Percentiles rank a stretch among this genome's conserved stretches.
These are phyloP conservation scores for Capronia coronata DNA, from an alignment of 2,329 filamentous ascomycete species.

Conservation along the genomic window DNA sequence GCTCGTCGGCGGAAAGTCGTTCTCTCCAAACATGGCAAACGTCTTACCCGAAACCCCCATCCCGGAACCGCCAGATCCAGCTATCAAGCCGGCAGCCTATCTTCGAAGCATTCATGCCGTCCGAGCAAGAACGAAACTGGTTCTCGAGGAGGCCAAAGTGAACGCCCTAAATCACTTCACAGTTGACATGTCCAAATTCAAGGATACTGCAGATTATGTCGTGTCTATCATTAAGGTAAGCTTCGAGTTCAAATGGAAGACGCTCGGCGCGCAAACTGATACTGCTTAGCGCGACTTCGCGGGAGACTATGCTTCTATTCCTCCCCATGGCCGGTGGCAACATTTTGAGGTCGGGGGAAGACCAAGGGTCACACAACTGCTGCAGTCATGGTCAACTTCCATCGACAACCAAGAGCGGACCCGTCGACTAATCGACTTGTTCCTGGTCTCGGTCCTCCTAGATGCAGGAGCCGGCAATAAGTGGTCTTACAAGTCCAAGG, in stretches of 20 bases:
- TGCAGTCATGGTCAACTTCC: slow-evolving; percentile 42
- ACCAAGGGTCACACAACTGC: slow-evolving; percentile 43
- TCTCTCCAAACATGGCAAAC: slow-evolving; percentile 17
- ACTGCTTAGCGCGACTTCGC: slow-evolving; percentile 59
- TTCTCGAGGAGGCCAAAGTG: slow-evolving; percentile 68
- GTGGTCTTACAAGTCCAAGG: slow-evolving; percentile 89
- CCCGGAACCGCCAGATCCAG: slow-evolving; percentile 77
- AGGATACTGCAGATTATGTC: slow-evolving; percentile 76
- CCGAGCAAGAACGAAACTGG: slow-evolving; percentile 66
- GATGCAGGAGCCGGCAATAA: slow-evolving; percentile 76
- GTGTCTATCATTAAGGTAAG: slow-evolving; percentile 90
- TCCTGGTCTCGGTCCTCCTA: slow-evolving; percentile 55
- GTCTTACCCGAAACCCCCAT: slow-evolving; percentile 64
- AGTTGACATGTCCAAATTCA: slow-evolving; percentile 78
- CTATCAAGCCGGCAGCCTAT: slow-evolving; percentile 81
- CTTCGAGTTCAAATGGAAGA: slow-evolving; percentile 2
- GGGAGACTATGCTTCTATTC: slow-evolving; percentile 65
- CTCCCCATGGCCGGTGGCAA: slow-evolving; percentile 66
- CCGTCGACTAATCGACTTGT: slow-evolving; percentile 54
- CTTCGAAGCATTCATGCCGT: slow-evolving; percentile 84
- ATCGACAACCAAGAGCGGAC: slow-evolving; percentile 60
- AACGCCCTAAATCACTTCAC: slow-evolving; percentile 80
- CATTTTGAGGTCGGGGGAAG: slow-evolving; percentile 55
- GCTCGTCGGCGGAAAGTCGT: slow-evolving; percentile 18
- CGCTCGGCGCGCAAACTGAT: slow-evolving; percentile 9